Percentiles rank a stretch among this genome's conserved stretches.
These are phyloP conservation scores for Xerocomus brunneocitrinus DNA, from an alignment of 768 basidiomycete species.

Conservation along the genomic window DNA sequence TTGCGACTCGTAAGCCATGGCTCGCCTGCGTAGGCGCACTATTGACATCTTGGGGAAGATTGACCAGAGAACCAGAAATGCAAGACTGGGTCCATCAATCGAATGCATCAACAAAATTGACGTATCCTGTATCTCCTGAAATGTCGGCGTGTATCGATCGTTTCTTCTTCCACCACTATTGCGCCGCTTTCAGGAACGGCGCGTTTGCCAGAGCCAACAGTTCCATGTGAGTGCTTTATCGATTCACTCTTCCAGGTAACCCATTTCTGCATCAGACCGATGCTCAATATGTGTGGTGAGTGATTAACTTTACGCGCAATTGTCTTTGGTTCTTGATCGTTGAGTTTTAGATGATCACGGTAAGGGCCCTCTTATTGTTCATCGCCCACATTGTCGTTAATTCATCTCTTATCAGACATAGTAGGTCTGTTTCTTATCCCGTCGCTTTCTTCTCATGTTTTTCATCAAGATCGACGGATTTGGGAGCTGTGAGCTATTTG, in stretches of 20 bases:
- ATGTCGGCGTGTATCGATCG: constrained; percentile 76
- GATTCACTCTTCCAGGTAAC: neutral
- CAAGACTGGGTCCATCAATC: constrained; percentile 74
- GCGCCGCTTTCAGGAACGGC: constrained; percentile 76
- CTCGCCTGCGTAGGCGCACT: neutral
- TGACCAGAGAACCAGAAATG: constrained; percentile 85
- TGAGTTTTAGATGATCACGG: constrained; percentile 69
- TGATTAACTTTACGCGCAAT: neutral
- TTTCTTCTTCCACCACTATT: constrained; percentile 90
- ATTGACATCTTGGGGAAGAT: constrained; percentile 32
- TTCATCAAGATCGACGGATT: constrained; percentile 66
- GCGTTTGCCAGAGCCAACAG: constrained; percentile 90
- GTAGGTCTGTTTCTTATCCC: constrained; percentile 29
- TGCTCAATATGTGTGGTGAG: constrained; percentile 83
- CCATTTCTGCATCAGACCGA: constrained; percentile 50
- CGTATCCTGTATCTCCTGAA: constrained; percentile 60
- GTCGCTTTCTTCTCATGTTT: neutral
- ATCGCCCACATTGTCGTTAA: constrained; percentile 6
- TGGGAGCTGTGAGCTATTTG: constrained; percentile 62
- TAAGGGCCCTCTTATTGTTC: constrained; percentile 28
- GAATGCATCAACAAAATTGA: constrained; percentile 56
- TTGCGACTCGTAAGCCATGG: constrained; percentile 59
- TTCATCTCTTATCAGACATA: constrained; percentile 35
- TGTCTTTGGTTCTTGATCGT: neutral
- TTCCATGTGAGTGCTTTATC: constrained; percentile 59